Evolutionary conservation across 495 filamentous ascomycete species (phyloP), one percentile per base, ranked within the genome.

Genomic region (Parathielavia appendiculata): DNA sequence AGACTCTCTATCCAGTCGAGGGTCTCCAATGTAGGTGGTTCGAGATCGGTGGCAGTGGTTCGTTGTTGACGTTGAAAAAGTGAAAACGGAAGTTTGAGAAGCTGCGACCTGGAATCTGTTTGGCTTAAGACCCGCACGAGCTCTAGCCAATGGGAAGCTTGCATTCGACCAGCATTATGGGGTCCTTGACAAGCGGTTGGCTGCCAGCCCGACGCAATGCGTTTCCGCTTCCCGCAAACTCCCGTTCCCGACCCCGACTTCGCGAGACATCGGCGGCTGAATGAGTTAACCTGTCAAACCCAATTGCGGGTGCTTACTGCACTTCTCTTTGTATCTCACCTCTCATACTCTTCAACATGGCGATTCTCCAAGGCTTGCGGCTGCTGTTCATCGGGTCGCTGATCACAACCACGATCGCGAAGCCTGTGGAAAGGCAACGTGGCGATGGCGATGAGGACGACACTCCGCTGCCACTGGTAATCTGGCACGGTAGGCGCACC

Each of bases 401-500:
- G 19, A 45, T 71, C 20, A 53, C 60, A 14, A 51, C 63, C 8
- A 54, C 65, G 6, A 30, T 70, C 7, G 69, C 70, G 16, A 64
- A 59, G 19, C 67, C 69, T 11, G 13, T 65, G 5, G 41, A 56
- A 12, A 59, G 60, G 46, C 59, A 16, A 2, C 45, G 53, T 14
- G 49, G 50, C 17, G 58, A 60, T 39, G 64, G 63, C 63, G 72
- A 75, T 46, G 69, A 71, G 14, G 69, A 79, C 64, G 79, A 81
- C 57, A 82, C 78, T 1, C 89, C 89, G 6, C 80, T 95, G 36
- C 93, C 93, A 0, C 76, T 98, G 17, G 80, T 98, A 14, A 88
- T 97, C 67, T 98, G 93, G 93, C 93, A 98, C 71, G 92, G 89
- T 63, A 79, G 88, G 39, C 14, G 46, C 17, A 14, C 53, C 54